Evolutionary conservation across 139 green algal genomes (phyloP).

Genomic region (Chlamydomonas asymmetrica): DNA sequence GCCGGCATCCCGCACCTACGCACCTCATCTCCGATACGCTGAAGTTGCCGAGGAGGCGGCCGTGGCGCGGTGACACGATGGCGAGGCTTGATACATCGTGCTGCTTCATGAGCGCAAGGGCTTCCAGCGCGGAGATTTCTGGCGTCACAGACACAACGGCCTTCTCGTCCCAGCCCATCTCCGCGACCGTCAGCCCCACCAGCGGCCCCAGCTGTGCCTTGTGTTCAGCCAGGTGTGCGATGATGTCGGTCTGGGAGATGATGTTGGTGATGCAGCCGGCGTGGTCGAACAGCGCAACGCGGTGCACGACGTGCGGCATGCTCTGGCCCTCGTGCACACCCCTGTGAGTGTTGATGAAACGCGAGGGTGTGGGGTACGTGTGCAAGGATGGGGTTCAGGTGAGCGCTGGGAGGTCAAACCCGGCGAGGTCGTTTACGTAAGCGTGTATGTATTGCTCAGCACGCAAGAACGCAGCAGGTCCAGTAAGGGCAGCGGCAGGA

Average conservation of each 20-base stretch:
- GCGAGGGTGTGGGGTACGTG: too few relatives aligned
- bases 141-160: constrained; percentile 19
- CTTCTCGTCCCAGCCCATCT: constrained; percentile 55
- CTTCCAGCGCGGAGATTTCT: constrained; percentile 62
- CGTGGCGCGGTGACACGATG: constrained; percentile 21
- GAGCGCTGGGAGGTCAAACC: too few relatives aligned
- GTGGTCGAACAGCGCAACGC: constrained; percentile 49
- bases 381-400: too few relatives aligned
- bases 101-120: constrained; percentile 58
- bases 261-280: constrained; percentile 38
- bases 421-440: too few relatives aligned
- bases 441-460: too few relatives aligned
- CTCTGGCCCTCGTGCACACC: constrained; percentile 26
- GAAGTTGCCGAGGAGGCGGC: constrained; percentile 55
- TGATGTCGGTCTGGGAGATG: constrained; percentile 57
- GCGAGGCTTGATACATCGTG: constrained; percentile 29
- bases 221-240: constrained; percentile 49
- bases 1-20: background rate
- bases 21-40: constrained; percentile 53
- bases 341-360: too few relatives aligned
- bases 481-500: too few relatives aligned
- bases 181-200: constrained; percentile 32
- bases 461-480: too few relatives aligned
- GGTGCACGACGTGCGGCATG: constrained; percentile 39
- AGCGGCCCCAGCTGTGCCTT: constrained; percentile 32